phyloP scores from a whole-genome alignment of 257 asterid species.

The Capsicum baccatum region DNA sequence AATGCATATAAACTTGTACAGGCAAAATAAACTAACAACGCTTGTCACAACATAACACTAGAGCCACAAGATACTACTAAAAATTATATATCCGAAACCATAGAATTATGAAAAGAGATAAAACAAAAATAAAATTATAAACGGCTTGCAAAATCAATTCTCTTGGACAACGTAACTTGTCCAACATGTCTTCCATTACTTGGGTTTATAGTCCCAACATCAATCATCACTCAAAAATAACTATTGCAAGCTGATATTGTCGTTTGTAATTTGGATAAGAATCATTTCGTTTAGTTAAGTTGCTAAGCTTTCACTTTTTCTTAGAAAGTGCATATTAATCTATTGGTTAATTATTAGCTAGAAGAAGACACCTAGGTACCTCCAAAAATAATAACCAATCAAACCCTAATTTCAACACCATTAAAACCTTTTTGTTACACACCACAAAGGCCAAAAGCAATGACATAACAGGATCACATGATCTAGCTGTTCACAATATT shows the following conservation, averaged over 20 bases:
- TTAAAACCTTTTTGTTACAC: constrained; percentile 14
- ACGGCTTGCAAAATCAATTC: no score
- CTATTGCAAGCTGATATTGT: neutral
- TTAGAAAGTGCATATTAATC: constrained; percentile 2
- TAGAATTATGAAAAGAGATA: no score
- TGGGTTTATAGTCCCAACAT: neutral
- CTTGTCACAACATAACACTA: no score
- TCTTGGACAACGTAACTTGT: no score
- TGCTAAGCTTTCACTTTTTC: neutral
- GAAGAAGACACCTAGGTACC: neutral
- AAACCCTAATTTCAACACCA: constrained; percentile 24
- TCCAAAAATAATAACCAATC: constrained; percentile 22
- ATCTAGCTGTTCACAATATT: constrained; percentile 17
- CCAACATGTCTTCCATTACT: neutral
- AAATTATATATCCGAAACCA: no score
- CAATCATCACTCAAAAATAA: neutral
- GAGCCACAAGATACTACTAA: no score
- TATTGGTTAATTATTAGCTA: neutral
- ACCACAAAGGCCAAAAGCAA: constrained; percentile 22
- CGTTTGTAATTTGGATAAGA: constrained; percentile 18
- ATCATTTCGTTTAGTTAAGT: neutral
- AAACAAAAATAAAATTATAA: no score
- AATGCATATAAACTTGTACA: no score
- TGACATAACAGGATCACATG: constrained; percentile 22
- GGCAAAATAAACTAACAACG: no score